Evolutionary conservation across 441 rosid genomes (phyloP).

Genomic region (Kokia cookei): DNA sequence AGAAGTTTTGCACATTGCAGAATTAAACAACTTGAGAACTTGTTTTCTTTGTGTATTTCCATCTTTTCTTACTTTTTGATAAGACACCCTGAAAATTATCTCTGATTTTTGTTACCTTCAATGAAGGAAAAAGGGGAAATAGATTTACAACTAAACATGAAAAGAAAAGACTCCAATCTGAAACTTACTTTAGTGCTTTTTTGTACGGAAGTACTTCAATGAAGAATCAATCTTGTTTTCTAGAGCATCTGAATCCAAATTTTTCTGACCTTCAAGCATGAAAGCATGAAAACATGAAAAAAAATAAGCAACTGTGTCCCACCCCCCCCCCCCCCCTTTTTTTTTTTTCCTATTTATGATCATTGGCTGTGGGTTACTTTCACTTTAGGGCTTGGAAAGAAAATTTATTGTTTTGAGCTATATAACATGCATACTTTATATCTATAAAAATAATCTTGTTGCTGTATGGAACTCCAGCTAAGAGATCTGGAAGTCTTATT

Average conservation of each 20-base stretch:
- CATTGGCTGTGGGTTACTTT: background rate
- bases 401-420: background rate
- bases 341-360: background rate
- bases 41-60: background rate
- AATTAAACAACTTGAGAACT: background rate
- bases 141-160: background rate
- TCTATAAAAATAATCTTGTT: background rate
- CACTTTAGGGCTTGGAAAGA: background rate
- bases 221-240: background rate
- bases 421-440: background rate
- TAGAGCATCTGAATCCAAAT: background rate
- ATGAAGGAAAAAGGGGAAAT: background rate
- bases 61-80: background rate
- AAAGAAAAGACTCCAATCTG: background rate
- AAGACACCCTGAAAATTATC: background rate
- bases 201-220: background rate
- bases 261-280: background rate
- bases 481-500: constrained; percentile 56
- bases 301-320: too few relatives aligned
- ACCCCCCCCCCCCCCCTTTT: background rate
- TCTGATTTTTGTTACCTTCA: background rate
- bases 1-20: background rate
- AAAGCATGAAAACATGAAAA: too few relatives aligned
- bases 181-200: background rate
- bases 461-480: constrained; percentile 30